A percentile compares a stretch with the other conserved stretches of the same genome.
Conservation (phyloP, 352 stramenopile genomes). For the Globisporangium megalacanthum region DNA sequence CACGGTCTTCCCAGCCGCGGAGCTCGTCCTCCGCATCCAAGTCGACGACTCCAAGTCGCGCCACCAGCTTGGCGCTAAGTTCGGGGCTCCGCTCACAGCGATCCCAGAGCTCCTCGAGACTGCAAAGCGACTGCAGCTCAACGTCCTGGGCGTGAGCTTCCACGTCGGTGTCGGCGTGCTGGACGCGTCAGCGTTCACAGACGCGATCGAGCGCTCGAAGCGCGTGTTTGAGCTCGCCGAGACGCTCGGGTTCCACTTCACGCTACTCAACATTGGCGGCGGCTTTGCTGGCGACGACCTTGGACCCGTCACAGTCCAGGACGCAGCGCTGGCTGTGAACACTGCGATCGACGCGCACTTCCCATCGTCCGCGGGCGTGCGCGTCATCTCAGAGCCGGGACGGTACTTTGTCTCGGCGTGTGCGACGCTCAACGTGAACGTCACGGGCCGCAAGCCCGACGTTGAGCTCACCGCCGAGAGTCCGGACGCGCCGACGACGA, state of each 20-base stretch:
- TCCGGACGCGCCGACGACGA: conserved; percentile 8
- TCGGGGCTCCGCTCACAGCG: conserved; percentile 54
- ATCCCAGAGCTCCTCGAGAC: conserved; percentile 53
- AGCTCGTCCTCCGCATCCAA: conserved; percentile 68
- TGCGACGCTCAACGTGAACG: conserved; percentile 66
- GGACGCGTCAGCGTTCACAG: conserved; percentile 58
- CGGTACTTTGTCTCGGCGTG: conserved; percentile 79
- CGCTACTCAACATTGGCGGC: conserved; percentile 83
- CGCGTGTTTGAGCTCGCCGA: conserved; percentile 63
- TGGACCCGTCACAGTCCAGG: conserved; percentile 38
- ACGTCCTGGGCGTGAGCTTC: conserved; percentile 83
- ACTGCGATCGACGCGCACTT: conserved; percentile 40
- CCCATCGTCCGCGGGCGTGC: conserved; percentile 30
- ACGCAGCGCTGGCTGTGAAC: conserved; percentile 34
- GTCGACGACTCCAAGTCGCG: conserved; percentile 83
- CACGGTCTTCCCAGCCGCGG: conserved; percentile 29
- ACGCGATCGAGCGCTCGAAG: conserved; percentile 67
- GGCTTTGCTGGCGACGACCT: conserved; percentile 68
- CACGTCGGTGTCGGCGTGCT: conserved; percentile 85
- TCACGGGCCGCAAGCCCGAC: conserved; percentile 54
- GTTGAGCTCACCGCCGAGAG: conserved; percentile 18
- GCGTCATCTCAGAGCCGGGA: conserved; percentile 87
- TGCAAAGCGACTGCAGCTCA: conserved; percentile 50
- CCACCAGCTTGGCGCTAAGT: conserved; percentile 82
- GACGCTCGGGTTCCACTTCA: conserved; percentile 50